Conservation (phyloP, 1,284 basidiomycete species). For the Puccinia polysora region DNA sequence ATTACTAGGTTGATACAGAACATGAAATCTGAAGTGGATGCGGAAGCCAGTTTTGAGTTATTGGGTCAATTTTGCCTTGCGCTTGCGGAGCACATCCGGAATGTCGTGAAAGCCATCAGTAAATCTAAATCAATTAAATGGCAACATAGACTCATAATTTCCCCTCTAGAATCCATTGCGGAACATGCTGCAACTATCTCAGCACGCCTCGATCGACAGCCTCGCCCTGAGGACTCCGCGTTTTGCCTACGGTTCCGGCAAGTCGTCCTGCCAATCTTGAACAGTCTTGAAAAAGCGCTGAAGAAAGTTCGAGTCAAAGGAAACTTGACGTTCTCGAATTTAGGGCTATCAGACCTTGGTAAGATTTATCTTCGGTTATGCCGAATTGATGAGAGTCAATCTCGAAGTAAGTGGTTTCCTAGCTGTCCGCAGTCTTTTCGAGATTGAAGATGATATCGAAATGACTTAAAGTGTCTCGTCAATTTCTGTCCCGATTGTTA, state of each 20-base stretch:
- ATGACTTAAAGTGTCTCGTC: background rate
- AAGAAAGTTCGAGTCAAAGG: conserved; percentile 13
- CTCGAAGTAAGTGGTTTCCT: background rate
- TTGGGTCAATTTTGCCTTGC: background rate
- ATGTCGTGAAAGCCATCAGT: background rate
- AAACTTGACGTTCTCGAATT: conserved; percentile 2
- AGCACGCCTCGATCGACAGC: background rate
- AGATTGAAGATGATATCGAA: background rate
- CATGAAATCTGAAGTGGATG: conserved; percentile 2
- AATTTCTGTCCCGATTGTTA: background rate
- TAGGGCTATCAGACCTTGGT: conserved; percentile 10
- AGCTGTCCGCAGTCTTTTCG: background rate
- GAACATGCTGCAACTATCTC: background rate
- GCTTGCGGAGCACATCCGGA: background rate
- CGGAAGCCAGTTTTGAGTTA: background rate
- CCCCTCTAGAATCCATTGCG: background rate
- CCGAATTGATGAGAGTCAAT: background rate
- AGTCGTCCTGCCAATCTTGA: background rate
- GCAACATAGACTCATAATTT: conserved; percentile 15
- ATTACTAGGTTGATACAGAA: conserved; percentile 3
- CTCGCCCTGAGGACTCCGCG: background rate
- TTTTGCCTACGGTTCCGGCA: conserved; percentile 5
- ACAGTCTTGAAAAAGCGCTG: conserved; percentile 2
- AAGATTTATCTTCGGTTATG: conserved; percentile 12
- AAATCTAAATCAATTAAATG: background rate